Evolutionary conservation across 2,329 filamentous ascomycete genomes (phyloP).

Genomic region (Trichoderma cornu-damae): DNA sequence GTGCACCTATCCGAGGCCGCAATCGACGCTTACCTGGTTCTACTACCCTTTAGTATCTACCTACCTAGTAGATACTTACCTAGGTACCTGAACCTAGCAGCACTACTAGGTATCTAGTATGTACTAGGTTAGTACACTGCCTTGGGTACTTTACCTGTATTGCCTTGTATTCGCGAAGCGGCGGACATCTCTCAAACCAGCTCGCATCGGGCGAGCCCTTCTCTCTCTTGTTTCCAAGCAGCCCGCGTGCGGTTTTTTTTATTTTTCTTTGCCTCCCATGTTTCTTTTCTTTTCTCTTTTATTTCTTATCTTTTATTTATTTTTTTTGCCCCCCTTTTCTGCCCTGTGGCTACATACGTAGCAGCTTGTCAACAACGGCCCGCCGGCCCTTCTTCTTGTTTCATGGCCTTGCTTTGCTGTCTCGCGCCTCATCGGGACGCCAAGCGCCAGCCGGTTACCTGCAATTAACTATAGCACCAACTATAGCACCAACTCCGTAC

Average conservation of each 20-base stretch:
- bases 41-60: too few species aligned
- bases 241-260: too few species aligned
- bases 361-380: not conserved
- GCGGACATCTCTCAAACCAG: conserved; percentile 3
- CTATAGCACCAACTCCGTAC: not conserved
- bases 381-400: conserved; percentile 17
- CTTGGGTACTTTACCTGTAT: too few species aligned
- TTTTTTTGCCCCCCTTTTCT: not conserved
- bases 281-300: not conserved
- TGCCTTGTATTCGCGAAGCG: not conserved
- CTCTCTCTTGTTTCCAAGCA: not conserved
- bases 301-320: not conserved
- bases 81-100: too few species aligned
- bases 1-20: conserved; percentile 13
- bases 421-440: not conserved
- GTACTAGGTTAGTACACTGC: too few species aligned
- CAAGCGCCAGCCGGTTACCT: not conserved
- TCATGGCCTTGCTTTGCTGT: conserved; percentile 18
- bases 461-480: too few species aligned
- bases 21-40: conserved; percentile 7
- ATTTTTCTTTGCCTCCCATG: not conserved
- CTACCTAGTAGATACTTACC: too few species aligned
- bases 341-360: not conserved
- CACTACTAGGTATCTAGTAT: too few species aligned
- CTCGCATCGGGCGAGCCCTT: conserved; percentile 6